Conservation (phyloP, 2,329 filamentous ascomycete species). For the Aspergillus pseudotamarii region DNA sequence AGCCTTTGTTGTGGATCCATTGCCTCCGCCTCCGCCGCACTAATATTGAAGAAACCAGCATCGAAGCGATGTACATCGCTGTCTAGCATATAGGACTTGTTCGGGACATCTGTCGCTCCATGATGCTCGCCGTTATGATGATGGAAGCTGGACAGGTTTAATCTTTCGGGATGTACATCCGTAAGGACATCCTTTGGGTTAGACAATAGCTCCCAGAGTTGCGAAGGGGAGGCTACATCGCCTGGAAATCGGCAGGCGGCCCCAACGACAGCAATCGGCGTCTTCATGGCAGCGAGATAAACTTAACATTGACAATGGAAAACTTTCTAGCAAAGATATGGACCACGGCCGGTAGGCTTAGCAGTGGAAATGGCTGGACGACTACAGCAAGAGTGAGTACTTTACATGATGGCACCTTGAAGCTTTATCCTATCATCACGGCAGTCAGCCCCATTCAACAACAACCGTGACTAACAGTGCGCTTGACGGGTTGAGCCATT, state of each 20-base stretch:
- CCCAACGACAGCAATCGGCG: conserved; percentile 20
- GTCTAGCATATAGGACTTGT: conserved; percentile 26
- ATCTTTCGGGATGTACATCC: conserved; percentile 25
- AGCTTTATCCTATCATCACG: neutral
- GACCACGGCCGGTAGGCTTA: neutral
- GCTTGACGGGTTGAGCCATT: too few species aligned
- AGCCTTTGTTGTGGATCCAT: conserved; percentile 33
- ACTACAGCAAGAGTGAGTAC: neutral
- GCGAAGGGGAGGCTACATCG: conserved; percentile 25
- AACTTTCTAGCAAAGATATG: neutral
- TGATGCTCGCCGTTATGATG: conserved; percentile 27
- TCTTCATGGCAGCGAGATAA: neutral
- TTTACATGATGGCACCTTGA: neutral
- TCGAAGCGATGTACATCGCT: conserved; percentile 30
- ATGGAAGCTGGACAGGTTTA: conserved; percentile 27
- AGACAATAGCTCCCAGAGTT: conserved; percentile 30
- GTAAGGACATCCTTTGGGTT: conserved; percentile 26
- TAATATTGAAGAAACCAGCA: conserved; percentile 32
- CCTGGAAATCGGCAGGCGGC: conserved; percentile 31
- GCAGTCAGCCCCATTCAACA: neutral
- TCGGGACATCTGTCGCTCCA: conserved; percentile 27
- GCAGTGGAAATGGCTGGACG: neutral
- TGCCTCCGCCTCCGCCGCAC: conserved; percentile 32
- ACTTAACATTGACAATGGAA: neutral
- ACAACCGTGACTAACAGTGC: neutral